Evolutionary conservation across 2,329 filamentous ascomycete genomes (phyloP).

Genomic region (Chaetoscypha palmicola): DNA sequence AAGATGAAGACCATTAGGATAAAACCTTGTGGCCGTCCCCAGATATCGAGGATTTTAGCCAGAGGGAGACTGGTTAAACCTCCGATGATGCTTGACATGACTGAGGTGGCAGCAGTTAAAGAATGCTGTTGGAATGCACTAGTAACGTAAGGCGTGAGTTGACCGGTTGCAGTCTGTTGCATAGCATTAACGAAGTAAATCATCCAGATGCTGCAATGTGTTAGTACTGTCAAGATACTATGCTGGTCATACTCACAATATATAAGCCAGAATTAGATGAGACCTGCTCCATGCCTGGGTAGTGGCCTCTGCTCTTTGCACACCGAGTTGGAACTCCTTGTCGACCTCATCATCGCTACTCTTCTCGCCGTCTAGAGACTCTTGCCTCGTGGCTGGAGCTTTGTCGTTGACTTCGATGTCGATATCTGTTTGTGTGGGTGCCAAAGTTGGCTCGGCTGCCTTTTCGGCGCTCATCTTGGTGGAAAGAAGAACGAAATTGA

Average conservation of each 20-base stretch:
- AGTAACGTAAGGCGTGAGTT: slow-evolving; percentile 15
- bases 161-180: slow-evolving; percentile 22
- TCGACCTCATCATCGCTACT: background rate
- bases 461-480: no score
- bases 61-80: slow-evolving; percentile 58
- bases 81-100: slow-evolving; percentile 48
- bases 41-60: slow-evolving; percentile 62
- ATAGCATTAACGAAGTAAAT: slow-evolving; percentile 38
- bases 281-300: background rate
- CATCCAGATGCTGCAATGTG: slow-evolving; percentile 33
- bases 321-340: background rate
- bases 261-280: slow-evolving; percentile 36
- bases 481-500: no score
- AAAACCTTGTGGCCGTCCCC: slow-evolving; percentile 61
- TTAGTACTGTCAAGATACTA: background rate
- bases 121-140: slow-evolving; percentile 22
- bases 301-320: background rate
- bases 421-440: slow-evolving; percentile 1
- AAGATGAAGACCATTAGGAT: slow-evolving; percentile 47
- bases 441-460: no score
- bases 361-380: background rate
- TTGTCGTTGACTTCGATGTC: background rate
- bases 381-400: background rate
- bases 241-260: slow-evolving; percentile 15
- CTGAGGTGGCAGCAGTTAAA: slow-evolving; percentile 38